Base-by-base conservation (phyloP, 495 filamentous ascomycete genomes). In the Friedmanniomyces endolithicus region DNA sequence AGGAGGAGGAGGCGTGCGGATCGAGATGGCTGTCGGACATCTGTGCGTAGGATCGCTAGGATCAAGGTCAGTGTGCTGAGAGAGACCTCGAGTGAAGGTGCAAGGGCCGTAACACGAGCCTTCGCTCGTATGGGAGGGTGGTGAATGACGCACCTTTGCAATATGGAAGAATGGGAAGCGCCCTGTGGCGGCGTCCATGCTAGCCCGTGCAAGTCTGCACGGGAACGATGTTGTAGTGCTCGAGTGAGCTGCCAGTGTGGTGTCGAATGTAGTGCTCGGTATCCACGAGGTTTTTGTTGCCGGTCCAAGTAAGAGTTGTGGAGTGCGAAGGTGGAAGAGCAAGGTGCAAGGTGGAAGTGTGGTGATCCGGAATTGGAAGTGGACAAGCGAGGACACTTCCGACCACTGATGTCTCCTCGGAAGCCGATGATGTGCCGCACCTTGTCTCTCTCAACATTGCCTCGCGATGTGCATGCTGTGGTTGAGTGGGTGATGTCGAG, bases 141-240 rank as follows among this genome's bases (percentile, higher is more conserved):
- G 6, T 41, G 24, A 22, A 24, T 11, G 7, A 56, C 54, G 29
- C 48, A 51, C 54, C 47, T 56, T 56, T 23, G 20, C 51, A 33
- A 46, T 50, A 7, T 19, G 1, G 4, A 31, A 24, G 17, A 46
- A 45, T 11, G 48, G 20, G 54, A 11, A 51, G 11, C 29, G 53
- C n/a, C 11, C 17, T 24, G 22, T 33, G n/a, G 48, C 29, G 41
- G 31, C 45, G 17, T 56, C 54, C 46, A 50, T 48, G 25, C 19
- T 23, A 20, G 17, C 12, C 17, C 19, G 17, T 14, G 9, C 44
- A 27, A 23, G 23, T 20, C 12, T 2, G 14, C 12, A 41, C 14
- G 17, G 14, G 6, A 41, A 19, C 12, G 17, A 41, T 19, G 14
- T 41, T 41, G 12, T 3, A n/a, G 37, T 41, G 4, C 37, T 41